Evolutionary conservation across 1,284 basidiomycete genomes (phyloP).

Genomic region (Cutaneotrichosporon arboriforme): DNA sequence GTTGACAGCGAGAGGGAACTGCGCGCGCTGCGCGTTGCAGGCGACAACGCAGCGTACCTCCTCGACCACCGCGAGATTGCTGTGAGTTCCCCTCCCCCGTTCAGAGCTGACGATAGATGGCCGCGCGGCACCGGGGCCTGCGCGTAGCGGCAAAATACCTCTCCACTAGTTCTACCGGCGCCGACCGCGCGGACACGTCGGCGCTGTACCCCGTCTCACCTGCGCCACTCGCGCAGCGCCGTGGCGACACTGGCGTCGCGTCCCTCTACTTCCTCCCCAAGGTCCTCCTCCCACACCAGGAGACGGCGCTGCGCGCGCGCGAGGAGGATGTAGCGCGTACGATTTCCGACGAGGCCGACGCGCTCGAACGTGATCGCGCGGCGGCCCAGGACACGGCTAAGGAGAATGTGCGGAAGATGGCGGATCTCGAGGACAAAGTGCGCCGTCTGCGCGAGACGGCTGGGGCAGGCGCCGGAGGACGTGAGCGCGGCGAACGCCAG

Average conservation of each 20-base stretch:
- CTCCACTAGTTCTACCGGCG: constrained; percentile 22
- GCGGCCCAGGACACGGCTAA: constrained; percentile 16
- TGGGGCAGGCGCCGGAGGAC: constrained; percentile 11
- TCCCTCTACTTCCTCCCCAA: constrained; percentile 43
- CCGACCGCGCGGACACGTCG: constrained; percentile 13
- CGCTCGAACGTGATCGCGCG: constrained; percentile 31
- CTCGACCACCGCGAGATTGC: constrained; percentile 40
- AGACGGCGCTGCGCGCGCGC: constrained; percentile 26
- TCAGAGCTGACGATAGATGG: constrained; percentile 27
- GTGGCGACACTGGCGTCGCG: constrained; percentile 19
- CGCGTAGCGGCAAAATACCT: constrained; percentile 35
- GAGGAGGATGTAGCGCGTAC: constrained; percentile 30
- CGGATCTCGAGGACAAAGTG: constrained; percentile 26
- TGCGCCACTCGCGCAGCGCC: constrained; percentile 37
- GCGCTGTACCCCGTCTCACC: constrained; percentile 30
- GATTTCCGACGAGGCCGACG: constrained; percentile 29
- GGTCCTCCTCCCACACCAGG: constrained; percentile 38
- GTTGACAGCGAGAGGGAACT: constrained; percentile 38
- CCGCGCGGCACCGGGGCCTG: constrained; percentile 34
- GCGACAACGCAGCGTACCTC: constrained; percentile 35
- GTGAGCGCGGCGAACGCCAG: not conserved
- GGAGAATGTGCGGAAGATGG: constrained; percentile 25
- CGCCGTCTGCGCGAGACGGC: constrained; percentile 23
- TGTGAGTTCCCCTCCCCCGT: constrained; percentile 25
- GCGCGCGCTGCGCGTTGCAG: constrained; percentile 30